A percentile compares a stretch with the other conserved stretches of the same genome.
phyloP scores from a whole-genome alignment of 192 early-diverging fungal species.

The Coemansia interrupta region DNA sequence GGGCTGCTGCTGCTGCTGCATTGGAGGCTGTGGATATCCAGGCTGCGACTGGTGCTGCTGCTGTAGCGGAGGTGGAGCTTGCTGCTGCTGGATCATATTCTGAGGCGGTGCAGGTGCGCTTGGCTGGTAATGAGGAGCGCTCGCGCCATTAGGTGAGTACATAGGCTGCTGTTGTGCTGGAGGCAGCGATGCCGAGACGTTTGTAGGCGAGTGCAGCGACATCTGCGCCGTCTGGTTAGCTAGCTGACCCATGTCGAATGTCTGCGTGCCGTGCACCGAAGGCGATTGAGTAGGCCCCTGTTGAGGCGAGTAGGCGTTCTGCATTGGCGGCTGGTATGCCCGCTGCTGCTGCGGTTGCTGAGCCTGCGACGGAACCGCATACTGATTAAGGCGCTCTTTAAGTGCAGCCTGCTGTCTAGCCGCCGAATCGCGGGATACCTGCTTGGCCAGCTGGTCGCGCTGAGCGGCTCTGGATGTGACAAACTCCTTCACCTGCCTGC shows the following conservation, averaged over 20 bases:
- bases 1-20: conserved; percentile 19
- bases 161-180: conserved; percentile 7
- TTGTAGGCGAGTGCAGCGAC: conserved; percentile 28
- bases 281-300: conserved; percentile 20
- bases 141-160: conserved; percentile 17
- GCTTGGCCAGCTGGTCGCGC: conserved; percentile 55
- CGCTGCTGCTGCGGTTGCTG: conserved; percentile 11
- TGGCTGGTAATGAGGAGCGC: conserved; percentile 33
- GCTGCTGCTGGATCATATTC: conserved; percentile 11
- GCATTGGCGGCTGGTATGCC: conserved; percentile 4
- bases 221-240: conserved; percentile 40
- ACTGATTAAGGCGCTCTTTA: conserved; percentile 59
- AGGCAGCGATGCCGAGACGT: conserved; percentile 6
- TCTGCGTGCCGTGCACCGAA: conserved; percentile 16
- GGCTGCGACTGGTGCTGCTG: conserved; percentile 15
- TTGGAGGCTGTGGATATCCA: conserved; percentile 7
- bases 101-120: conserved; percentile 29
- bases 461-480: conserved; percentile 53
- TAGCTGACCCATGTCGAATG: conserved; percentile 40
- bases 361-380: conserved; percentile 18
- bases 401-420: conserved; percentile 58
- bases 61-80: background rate
- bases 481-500: conserved; percentile 55
- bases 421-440: conserved; percentile 51
- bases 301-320: conserved; percentile 8